Evolutionary conservation across 2,329 filamentous ascomycete genomes (phyloP), one percentile per base, ranked within the genome.

Genomic region (Talaromyces marneffei): DNA sequence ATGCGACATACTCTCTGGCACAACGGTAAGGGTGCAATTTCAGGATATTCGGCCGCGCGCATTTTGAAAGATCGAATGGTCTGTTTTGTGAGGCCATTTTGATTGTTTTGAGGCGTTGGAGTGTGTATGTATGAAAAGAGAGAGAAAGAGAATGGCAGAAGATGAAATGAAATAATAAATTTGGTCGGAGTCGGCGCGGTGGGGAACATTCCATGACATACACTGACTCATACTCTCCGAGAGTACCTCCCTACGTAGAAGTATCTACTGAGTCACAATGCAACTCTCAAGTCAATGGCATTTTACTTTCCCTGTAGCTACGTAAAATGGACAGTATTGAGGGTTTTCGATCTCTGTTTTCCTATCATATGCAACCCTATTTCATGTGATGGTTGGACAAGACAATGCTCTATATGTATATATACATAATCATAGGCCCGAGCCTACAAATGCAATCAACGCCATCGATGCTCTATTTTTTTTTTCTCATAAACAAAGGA

Each of bases 21-120:
- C 90, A 93, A 62, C 90, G 86, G 72, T 93, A 93, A 40, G 90
- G 90, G 70, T 91, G 82, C 53, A 93, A 79, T 65, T 87, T 82
- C 66, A 92, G 77, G 63, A 93, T 92, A 74, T 92, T 93, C 46
- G 87, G 82, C 67, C 90, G 83, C 42, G 88, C 89, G 71, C 89
- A 92, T 64, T 83, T 88, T 68, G 88, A 79, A 57, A 93, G 79
- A 71, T 91, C 84, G 75, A 92, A 92, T 33, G 87, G 79, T 35
- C 84, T 81, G 37, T 65, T 70, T 67, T 65, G 73, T 55, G 66
- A 56, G 53, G 74, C 67, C 75, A 77, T 77, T 66, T 67, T 72
- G 68, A 59, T 25, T 54, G 29, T 35, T 14, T 20, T 3, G 5
- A 33, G 27, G n/a, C 9, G 9, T 52, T 52, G 27, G n/a, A 6